Conservation (phyloP, 139 green algal species). For the Spirogloea muscicola region DNA sequence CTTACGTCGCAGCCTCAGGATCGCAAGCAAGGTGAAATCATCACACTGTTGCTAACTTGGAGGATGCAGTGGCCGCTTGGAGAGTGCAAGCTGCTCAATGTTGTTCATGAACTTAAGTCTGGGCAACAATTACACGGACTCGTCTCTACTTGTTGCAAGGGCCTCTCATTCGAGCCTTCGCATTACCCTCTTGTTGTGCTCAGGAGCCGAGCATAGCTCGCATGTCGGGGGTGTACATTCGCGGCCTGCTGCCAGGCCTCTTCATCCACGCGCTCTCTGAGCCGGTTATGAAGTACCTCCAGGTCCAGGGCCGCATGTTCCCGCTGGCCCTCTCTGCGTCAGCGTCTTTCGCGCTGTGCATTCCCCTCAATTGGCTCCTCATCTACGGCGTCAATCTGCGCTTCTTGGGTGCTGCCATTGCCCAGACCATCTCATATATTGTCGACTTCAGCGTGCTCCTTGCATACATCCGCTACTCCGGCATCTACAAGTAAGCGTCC, state of each 20-base stretch:
- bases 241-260: conserved; percentile 1
- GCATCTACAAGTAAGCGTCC: background rate
- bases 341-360: background rate
- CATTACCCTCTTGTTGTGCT: background rate
- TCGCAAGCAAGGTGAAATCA: no score
- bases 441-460: background rate
- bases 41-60: background rate
- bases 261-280: background rate
- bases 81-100: background rate
- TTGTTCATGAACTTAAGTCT: background rate
- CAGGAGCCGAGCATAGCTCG: background rate
- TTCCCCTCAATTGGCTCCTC: background rate
- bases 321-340: conserved; percentile 12
- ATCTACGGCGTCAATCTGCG: background rate
- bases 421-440: background rate
- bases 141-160: background rate
- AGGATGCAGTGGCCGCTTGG: background rate
- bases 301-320: conserved; percentile 11
- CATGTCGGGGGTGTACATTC: background rate
- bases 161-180: background rate
- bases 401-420: conserved; percentile 7
- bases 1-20: no score
- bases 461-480: background rate
- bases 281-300: conserved; percentile 10
- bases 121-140: background rate